These are phyloP conservation scores for Suillus tomentosus DNA, from an alignment of 768 basidiomycete genomes.

Conservation along the genomic window DNA sequence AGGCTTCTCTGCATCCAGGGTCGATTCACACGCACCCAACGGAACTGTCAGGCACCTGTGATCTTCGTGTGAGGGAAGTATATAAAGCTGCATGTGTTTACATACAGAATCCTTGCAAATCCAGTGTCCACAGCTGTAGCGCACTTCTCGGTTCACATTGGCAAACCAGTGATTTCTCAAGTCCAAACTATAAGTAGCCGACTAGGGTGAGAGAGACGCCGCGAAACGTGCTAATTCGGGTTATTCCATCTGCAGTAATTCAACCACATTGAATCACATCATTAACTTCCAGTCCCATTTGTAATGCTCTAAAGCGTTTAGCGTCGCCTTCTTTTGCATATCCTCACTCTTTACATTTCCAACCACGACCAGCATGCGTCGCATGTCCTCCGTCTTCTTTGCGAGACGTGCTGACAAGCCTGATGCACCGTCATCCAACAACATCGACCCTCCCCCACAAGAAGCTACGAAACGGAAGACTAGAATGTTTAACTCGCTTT, in stretches of 20 bases:
- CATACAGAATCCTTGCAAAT: neutral
- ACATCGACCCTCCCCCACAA: slow-evolving; percentile 15
- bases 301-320: slow-evolving; percentile 34
- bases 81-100: slow-evolving; percentile 1
- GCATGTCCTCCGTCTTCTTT: slow-evolving; percentile 61
- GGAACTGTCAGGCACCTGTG: neutral
- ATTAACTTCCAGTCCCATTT: slow-evolving; percentile 31
- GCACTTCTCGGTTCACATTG: neutral
- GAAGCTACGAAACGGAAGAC: slow-evolving; percentile 26
- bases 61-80: slow-evolving; percentile 12
- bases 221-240: slow-evolving; percentile 14
- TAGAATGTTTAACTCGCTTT: slow-evolving; percentile 28
- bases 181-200: slow-evolving; percentile 6
- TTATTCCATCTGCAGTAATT: neutral
- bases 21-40: slow-evolving; percentile 3
- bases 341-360: slow-evolving; percentile 25
- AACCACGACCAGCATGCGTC: slow-evolving; percentile 51
- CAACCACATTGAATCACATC: slow-evolving; percentile 8
- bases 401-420: slow-evolving; percentile 36
- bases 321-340: slow-evolving; percentile 12
- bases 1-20: neutral
- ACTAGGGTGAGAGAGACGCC: slow-evolving; percentile 10
- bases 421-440: slow-evolving; percentile 21
- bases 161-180: neutral
- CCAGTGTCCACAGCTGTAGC: neutral